phyloP scores from a whole-genome alignment of 1,139 yeast genomes.

The Suhomyces ambrosiae region DNA sequence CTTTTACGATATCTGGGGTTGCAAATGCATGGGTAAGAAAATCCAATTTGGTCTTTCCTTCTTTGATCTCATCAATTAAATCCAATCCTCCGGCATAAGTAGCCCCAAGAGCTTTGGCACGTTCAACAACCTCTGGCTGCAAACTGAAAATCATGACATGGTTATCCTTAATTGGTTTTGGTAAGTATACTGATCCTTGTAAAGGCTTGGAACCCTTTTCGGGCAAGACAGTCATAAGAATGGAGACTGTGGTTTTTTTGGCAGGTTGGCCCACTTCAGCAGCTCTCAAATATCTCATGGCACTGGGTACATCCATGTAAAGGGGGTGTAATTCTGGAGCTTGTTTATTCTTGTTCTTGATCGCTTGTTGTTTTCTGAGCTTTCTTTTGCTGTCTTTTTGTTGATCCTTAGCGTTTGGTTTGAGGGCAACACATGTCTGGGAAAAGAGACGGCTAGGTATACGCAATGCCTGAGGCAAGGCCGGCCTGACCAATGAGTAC shows the following conservation, averaged over 20 bases:
- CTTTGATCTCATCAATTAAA: slow-evolving; percentile 60
- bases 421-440: slow-evolving; percentile 10
- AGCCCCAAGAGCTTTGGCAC: slow-evolving; percentile 62
- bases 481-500: slow-evolving; percentile 9
- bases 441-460: slow-evolving; percentile 14
- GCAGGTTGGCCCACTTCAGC: slow-evolving; percentile 85
- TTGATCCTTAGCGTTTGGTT: slow-evolving; percentile 12
- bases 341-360: slow-evolving; percentile 42
- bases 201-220: slow-evolving; percentile 81
- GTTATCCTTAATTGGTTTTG: slow-evolving; percentile 70
- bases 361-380: slow-evolving; percentile 36
- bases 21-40: slow-evolving; percentile 80
- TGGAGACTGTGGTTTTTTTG: slow-evolving; percentile 64
- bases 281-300: slow-evolving; percentile 80
- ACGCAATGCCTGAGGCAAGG: slow-evolving; percentile 6
- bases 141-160: slow-evolving; percentile 70
- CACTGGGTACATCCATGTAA: slow-evolving; percentile 71
- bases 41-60: slow-evolving; percentile 55
- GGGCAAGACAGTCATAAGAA: slow-evolving; percentile 68
- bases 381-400: slow-evolving; percentile 24
- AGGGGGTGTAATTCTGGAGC: slow-evolving; percentile 58
- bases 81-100: slow-evolving; percentile 71
- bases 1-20: slow-evolving; percentile 72
- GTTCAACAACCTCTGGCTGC: slow-evolving; percentile 51
- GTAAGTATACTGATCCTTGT: slow-evolving; percentile 71